Evolutionary conservation across 2,329 filamentous ascomycete genomes (phyloP), one percentile per base, ranked within the genome.

Genomic region (Coleophoma cylindrospora): DNA sequence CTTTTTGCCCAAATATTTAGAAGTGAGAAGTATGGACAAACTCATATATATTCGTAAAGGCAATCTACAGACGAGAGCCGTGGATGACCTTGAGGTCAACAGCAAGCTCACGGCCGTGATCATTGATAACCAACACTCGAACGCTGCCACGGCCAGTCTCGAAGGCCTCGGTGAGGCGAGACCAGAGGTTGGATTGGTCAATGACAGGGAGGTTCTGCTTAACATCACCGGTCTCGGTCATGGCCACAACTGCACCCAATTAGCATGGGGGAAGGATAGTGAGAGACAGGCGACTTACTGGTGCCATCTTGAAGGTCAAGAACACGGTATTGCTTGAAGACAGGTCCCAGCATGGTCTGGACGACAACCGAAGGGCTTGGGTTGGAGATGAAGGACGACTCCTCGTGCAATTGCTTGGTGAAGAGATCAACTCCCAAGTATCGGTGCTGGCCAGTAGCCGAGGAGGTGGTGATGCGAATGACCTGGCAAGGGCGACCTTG

Each of bases 261-360:
- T 57, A 64, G 57, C 13, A 43, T 15, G 51, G 11, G 3, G 11
- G 45, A 3, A 32, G 34, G 19, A n/a, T 3, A 21, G 72, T 4
- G 9, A 27, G 19, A 19, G 2, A 19, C 19, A 3, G 19, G n/a
- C 14, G 34, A 57, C 62, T 75, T 74, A 66, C 80, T 79, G 65
- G 85, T 64, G 64, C 81, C 91, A 61, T 95, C 89, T 72, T 91
- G 86, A 73, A 99, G 87, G 79, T 99, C 94, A 56, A 99, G 87
- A 70, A 99, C 92, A 68, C 94, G 91, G 87, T 99, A 99, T 83
- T 97, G 94, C 90, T 97, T 97, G 90, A 97, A 96, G 78, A 97
- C 85, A 58, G 94, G 94, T 65, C 92, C 94, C 61, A 95, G 88
- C 91, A 99, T 97, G 78, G 92, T 97, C 87, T 99, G 94, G 66